phyloP scores from a whole-genome alignment of 164 flowering plant species.

The Stephania japonica region DNA sequence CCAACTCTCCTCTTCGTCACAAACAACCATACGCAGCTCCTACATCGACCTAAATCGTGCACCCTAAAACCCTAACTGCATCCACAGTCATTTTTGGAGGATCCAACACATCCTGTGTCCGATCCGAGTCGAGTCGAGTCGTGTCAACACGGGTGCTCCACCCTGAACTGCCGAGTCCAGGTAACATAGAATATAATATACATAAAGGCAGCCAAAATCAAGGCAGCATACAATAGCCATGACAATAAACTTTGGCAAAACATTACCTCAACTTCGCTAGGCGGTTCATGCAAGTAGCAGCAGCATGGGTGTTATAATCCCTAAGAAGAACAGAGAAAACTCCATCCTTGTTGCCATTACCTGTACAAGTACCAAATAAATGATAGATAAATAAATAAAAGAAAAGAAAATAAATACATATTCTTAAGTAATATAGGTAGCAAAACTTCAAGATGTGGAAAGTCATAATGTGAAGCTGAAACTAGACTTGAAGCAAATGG shows the following conservation, averaged over 20 bases:
- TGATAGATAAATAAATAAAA: neutral
- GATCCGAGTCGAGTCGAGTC: too few species aligned
- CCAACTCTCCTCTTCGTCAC: too few species aligned
- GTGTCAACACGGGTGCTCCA: too few species aligned
- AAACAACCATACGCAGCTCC: too few species aligned
- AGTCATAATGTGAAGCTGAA: neutral
- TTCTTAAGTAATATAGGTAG: neutral
- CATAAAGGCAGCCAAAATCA: too few species aligned
- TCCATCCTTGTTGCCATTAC: constrained; percentile 95
- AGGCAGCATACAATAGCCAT: neutral
- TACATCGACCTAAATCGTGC: too few species aligned
- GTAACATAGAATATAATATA: too few species aligned
- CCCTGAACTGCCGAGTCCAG: too few species aligned
- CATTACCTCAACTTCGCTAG: constrained; percentile 87
- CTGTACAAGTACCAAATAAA: constrained; percentile 25
- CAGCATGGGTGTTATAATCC: constrained; percentile 86
- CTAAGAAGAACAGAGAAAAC: constrained; percentile 85
- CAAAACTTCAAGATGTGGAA: neutral
- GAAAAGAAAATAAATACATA: neutral
- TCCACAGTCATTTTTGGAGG: too few species aligned
- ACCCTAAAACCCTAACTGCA: too few species aligned
- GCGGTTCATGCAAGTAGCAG: constrained; percentile 93
- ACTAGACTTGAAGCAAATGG: neutral
- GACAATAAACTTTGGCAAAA: neutral
- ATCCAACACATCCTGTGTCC: too few species aligned